These are phyloP conservation scores for Monosporascus sp. DNA, from an alignment of 2,329 filamentous ascomycete species.

Conservation along the genomic window DNA sequence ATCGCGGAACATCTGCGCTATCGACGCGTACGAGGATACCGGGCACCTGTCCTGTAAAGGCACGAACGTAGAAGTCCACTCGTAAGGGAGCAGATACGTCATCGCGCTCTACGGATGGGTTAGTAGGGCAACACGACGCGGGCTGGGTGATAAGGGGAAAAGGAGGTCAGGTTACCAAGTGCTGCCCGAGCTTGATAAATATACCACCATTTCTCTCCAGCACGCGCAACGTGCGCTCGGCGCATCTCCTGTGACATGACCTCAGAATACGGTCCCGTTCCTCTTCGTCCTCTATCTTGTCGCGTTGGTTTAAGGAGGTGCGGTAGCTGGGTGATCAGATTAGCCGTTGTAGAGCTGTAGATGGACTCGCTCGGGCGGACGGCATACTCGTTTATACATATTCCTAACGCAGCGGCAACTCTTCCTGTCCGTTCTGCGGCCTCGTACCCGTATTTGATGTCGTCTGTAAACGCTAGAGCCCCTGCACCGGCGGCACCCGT, in stretches of 20 bases:
- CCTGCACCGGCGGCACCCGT: constrained; percentile 45
- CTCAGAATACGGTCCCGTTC: constrained; percentile 66
- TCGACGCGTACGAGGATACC: constrained; percentile 80
- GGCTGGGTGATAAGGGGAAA: background rate
- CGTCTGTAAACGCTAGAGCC: constrained; percentile 53
- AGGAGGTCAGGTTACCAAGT: constrained; percentile 52
- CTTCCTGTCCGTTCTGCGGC: constrained; percentile 73
- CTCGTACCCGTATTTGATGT: constrained; percentile 71
- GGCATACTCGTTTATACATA: constrained; percentile 84
- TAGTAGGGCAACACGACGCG: constrained; percentile 6
- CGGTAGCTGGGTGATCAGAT: constrained; percentile 62
- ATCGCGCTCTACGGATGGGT: constrained; percentile 66
- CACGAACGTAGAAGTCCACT: constrained; percentile 95
- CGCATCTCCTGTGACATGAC: constrained; percentile 88
- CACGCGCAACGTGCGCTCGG: constrained; percentile 76
- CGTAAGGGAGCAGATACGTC: constrained; percentile 85
- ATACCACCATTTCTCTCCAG: constrained; percentile 96
- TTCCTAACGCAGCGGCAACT: constrained; percentile 66
- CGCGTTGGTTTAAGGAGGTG: constrained; percentile 67
- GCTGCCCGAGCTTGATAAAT: constrained; percentile 96
- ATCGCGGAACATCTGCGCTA: constrained; percentile 76
- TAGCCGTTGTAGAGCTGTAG: constrained; percentile 1
- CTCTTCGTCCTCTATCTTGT: constrained; percentile 55
- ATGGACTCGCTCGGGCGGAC: background rate
- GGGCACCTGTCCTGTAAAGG: constrained; percentile 95